phyloP scores from a whole-genome alignment of 192 early-diverging fungal genomes.

The Gamsiella multidivaricata region DNA sequence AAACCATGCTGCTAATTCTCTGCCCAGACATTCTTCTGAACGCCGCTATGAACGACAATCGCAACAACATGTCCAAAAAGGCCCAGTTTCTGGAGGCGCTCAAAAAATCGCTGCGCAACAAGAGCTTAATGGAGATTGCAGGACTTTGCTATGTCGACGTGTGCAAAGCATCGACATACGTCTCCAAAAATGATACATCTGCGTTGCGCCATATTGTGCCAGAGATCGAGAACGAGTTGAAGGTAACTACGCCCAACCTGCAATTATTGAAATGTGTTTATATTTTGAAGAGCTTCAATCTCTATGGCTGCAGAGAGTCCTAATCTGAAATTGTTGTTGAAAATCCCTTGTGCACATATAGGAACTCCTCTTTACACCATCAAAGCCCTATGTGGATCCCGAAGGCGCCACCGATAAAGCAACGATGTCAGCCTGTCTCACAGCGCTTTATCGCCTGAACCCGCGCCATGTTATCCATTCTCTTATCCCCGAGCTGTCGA shows the following conservation, averaged over 20 bases:
- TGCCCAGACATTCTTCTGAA: constrained; percentile 84
- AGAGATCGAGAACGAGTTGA: constrained; percentile 82
- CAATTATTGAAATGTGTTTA: neutral
- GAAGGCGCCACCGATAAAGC: constrained; percentile 81
- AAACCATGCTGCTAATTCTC: constrained; percentile 84
- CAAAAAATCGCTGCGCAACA: constrained; percentile 62
- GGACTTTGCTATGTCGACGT: constrained; percentile 81
- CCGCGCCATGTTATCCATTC: constrained; percentile 77
- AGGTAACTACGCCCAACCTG: constrained; percentile 42
- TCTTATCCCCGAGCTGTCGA: constrained; percentile 77
- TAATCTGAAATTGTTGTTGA: no score
- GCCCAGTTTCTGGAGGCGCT: constrained; percentile 64
- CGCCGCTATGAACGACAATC: constrained; percentile 59
- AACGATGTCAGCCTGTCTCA: constrained; percentile 79
- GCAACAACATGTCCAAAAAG: constrained; percentile 54
- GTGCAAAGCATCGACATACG: constrained; percentile 77
- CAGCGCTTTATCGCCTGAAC: constrained; percentile 82
- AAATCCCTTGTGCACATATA: no score
- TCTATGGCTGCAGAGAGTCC: no score
- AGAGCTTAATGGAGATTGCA: constrained; percentile 72
- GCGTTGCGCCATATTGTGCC: constrained; percentile 72
- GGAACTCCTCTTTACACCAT: constrained; percentile 75
- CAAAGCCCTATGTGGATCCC: constrained; percentile 57
- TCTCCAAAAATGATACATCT: constrained; percentile 69
- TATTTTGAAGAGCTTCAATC: no score